Evolutionary conservation across 768 basidiomycete species (phyloP).

Genomic region (Gloeopeniophorella convolvens): DNA sequence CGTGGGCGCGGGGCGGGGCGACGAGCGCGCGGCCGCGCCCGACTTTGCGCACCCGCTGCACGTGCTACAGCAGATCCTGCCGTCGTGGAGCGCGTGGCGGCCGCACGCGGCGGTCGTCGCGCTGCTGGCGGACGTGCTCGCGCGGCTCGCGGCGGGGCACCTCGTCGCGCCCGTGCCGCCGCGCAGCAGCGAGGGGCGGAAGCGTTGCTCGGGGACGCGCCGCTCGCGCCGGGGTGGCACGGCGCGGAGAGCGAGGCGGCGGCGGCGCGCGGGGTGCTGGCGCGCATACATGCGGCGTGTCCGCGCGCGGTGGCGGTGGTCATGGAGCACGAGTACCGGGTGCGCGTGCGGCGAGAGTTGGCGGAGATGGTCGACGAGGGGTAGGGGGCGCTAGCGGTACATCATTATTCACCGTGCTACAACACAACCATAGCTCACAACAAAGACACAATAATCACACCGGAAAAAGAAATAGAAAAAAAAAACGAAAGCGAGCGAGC

Average conservation of each 20-base stretch:
- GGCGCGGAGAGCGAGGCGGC: constrained; percentile 5
- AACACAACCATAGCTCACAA: not conserved
- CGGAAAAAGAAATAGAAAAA: not conserved
- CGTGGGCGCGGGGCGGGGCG: not conserved
- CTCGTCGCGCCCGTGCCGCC: constrained; percentile 37
- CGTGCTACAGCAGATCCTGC: constrained; percentile 55
- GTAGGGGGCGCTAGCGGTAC: constrained; percentile 17
- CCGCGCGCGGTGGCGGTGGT: constrained; percentile 38
- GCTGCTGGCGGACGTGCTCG: constrained; percentile 40
- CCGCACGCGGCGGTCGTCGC: constrained; percentile 48
- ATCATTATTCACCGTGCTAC: constrained; percentile 20
- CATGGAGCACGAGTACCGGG: constrained; percentile 47
- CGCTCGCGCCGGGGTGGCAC: constrained; percentile 17
- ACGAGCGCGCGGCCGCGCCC: constrained; percentile 19
- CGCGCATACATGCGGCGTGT: constrained; percentile 21
- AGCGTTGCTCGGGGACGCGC: constrained; percentile 25
- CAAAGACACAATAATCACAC: not conserved
- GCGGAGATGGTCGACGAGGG: constrained; percentile 13
- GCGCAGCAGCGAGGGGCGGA: constrained; percentile 16
- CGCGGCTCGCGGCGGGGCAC: constrained; percentile 44
- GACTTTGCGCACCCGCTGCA: constrained; percentile 57
- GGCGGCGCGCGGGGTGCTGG: not conserved
- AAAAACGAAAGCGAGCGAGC: too few species aligned
- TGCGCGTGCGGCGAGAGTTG: constrained; percentile 28
- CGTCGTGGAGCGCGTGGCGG: constrained; percentile 59